Percentiles rank a stretch among this genome's conserved stretches.
Conservation (phyloP, 2,329 filamentous ascomycete genomes). For the Emmonsiellopsis sp. region DNA sequence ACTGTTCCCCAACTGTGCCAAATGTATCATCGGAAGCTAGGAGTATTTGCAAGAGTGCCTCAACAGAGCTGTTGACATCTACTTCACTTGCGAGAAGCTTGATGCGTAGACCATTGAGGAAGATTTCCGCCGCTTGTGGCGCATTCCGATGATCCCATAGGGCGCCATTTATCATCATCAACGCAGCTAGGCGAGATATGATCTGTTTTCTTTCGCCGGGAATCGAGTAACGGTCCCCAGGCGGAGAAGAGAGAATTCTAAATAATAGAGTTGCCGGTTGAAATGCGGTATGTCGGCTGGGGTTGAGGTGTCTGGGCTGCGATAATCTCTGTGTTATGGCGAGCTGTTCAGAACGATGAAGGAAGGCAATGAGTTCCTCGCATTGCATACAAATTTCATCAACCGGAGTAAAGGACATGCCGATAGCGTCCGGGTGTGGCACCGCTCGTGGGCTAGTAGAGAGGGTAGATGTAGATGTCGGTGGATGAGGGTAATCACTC, state of each 20-base stretch:
- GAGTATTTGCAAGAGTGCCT: conserved; percentile 31
- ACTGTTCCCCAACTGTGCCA: conserved; percentile 1
- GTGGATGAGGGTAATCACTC: conserved; percentile 7
- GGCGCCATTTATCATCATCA: conserved; percentile 30
- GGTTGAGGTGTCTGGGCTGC: conserved; percentile 10
- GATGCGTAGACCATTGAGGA: conserved; percentile 23
- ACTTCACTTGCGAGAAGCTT: conserved; percentile 27
- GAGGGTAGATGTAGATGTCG: conserved; percentile 1
- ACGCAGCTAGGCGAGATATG: conserved; percentile 23
- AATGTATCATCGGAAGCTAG: conserved; percentile 25
- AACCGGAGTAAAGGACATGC: neutral
- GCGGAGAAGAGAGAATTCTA: conserved; percentile 24
- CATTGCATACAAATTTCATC: conserved; percentile 27
- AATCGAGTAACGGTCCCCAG: conserved; percentile 23
- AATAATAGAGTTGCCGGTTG: conserved; percentile 21
- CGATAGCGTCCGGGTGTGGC: neutral
- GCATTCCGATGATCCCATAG: conserved; percentile 32
- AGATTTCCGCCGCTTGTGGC: conserved; percentile 19
- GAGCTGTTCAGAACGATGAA: conserved; percentile 29
- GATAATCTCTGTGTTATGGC: conserved; percentile 20
- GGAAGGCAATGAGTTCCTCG: conserved; percentile 29
- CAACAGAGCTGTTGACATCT: conserved; percentile 27
- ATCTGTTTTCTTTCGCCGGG: conserved; percentile 31
- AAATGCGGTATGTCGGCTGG: conserved; percentile 21
- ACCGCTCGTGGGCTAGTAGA: too few species aligned